Evolutionary conservation across 163 green algal genomes (phyloP), one percentile per base, ranked within the genome.

Genomic region (Smithsoniella earleae): DNA sequence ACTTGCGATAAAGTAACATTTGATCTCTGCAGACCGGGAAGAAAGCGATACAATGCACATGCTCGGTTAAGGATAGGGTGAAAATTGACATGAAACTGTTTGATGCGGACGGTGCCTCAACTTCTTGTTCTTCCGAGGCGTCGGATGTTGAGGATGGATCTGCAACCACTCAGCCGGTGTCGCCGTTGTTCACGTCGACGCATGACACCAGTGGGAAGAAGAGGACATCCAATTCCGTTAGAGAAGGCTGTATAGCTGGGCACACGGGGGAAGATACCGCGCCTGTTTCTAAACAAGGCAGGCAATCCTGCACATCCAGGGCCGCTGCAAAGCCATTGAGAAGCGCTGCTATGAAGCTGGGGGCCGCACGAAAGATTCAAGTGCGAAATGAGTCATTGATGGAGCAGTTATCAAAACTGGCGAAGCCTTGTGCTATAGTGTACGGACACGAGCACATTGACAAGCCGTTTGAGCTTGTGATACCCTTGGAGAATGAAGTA

Each of bases 41-140:
- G 40, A 49, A 74, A 2, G 86, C 86, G 0, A 76, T 77, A 3
- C 77, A 73, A 28, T 96, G 89, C 84, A 84, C 79, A 64, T 96
- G 90, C 80, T 34, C 65, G 5, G 66, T 94, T 66, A 78, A 69
- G 22, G 88, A 96, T 55, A 78, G 74, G 20, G 90, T 96, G 43
- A 76, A 79, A 6, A 85, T 96, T 38, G 85, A 86, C 81, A 95
- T 96, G 89, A 76, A 77, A 8, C 76, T 94, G 37, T 96, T 95
- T 76, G 82, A 22, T 3, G 40, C 34, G 5, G 38, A 38, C 27
- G 54, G 3, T 74, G 76, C 58, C 76, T 44, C 52, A 65, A 64
- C 18, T 27, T 36, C 1, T 54, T 25, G 66, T 44, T 52, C 37
- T 10, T 76, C 69, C 5, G 69, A 76, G 74, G 22, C 8, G 58